phyloP scores from a whole-genome alignment of 305 asterid genomes.

The Fraxinus albicans region DNA sequence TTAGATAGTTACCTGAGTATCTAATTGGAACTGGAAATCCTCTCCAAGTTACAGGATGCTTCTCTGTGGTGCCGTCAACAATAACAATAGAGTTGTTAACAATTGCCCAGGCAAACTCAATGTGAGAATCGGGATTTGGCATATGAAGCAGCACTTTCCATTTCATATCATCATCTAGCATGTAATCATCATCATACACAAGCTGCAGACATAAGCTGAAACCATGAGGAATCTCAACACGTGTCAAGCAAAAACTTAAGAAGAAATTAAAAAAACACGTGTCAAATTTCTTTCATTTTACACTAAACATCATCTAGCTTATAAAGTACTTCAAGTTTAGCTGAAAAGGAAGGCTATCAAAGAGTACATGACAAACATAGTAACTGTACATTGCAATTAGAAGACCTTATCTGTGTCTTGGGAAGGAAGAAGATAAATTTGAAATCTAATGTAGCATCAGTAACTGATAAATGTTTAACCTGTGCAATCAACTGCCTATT shows the following conservation, averaged over 20 bases:
- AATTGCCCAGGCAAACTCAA: slow-evolving; percentile 89
- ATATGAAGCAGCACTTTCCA: slow-evolving; percentile 86
- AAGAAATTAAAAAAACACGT: neutral
- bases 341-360: neutral
- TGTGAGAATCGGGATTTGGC: slow-evolving; percentile 98
- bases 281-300: neutral
- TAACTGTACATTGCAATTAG: neutral
- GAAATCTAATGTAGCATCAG: neutral
- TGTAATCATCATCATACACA: slow-evolving; percentile 84
- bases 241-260: neutral
- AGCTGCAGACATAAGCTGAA: slow-evolving; percentile 49
- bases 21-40: slow-evolving; percentile 66
- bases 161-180: slow-evolving; percentile 85
- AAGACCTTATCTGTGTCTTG: neutral
- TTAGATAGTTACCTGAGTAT: slow-evolving; percentile 52
- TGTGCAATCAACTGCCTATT: slow-evolving; percentile 12
- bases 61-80: slow-evolving; percentile 60
- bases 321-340: neutral
- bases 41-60: slow-evolving; percentile 93
- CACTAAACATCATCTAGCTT: no score
- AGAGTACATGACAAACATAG: neutral
- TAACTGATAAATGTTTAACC: neutral
- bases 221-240: slow-evolving; percentile 20
- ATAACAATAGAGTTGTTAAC: slow-evolving; percentile 59
- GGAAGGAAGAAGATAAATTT: neutral